A percentile compares a stretch with the other conserved stretches of the same genome.
Conservation (phyloP, 306 rosid species). For the Cyclanthera cordifolia region DNA sequence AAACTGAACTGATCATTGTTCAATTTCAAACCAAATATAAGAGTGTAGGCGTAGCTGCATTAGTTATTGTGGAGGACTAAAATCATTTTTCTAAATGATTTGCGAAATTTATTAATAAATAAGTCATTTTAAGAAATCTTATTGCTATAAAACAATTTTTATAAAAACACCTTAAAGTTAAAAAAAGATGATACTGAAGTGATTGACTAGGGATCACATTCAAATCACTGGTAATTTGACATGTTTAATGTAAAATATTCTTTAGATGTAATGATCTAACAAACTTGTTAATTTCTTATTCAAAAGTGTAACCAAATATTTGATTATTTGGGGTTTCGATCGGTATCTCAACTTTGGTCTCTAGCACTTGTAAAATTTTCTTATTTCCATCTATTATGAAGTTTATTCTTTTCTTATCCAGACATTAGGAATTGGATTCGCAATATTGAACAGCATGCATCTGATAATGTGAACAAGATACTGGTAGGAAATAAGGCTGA, state of each 20-base stretch:
- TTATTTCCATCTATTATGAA: neutral
- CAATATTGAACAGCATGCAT: conserved; percentile 77
- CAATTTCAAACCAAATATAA: neutral
- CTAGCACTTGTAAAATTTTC: neutral
- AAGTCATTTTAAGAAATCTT: neutral
- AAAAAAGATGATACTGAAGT: neutral
- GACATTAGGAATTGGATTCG: conserved; percentile 84
- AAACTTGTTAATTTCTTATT: neutral
- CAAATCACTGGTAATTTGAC: neutral
- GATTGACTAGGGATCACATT: neutral
- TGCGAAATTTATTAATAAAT: neutral
- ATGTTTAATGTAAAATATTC: neutral
- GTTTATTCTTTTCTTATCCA: conserved; percentile 19
- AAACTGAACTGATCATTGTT: neutral
- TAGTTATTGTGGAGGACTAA: neutral
- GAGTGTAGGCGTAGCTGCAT: too few species aligned
- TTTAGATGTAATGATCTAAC: neutral
- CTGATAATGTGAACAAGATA: conserved; percentile 69
- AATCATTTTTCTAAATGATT: neutral
- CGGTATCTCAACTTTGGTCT: neutral
- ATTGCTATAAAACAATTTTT: neutral
- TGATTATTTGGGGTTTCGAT: neutral
- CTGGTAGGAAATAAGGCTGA: conserved; percentile 84
- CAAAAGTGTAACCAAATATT: neutral
- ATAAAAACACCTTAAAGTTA: neutral